phyloP scores from a whole-genome alignment of 2,329 filamentous ascomycete species.

The Exophiala xenobiotica region DNA sequence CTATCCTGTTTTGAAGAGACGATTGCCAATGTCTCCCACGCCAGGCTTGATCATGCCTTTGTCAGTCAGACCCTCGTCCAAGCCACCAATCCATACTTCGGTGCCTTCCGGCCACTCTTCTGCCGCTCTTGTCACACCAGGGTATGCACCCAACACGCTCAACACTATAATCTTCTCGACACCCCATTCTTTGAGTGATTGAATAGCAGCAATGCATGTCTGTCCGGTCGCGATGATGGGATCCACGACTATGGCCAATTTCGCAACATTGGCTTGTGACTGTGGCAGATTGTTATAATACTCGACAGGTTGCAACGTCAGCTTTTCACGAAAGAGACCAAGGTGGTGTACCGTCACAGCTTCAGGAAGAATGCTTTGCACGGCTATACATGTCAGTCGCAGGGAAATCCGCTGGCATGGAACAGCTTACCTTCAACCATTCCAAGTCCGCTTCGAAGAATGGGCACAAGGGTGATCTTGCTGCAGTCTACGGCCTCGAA shows the following conservation, averaged over 20 bases:
- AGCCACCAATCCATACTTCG: constrained; percentile 73
- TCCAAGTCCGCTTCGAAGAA: constrained; percentile 84
- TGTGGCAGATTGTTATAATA: constrained; percentile 94
- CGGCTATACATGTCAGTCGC: constrained; percentile 49
- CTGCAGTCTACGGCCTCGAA: constrained; percentile 63
- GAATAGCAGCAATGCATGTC: constrained; percentile 84
- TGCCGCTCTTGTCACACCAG: constrained; percentile 71
- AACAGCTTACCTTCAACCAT: constrained; percentile 73
- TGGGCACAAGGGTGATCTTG: constrained; percentile 79
- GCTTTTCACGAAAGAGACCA: constrained; percentile 87
- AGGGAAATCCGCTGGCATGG: background rate
- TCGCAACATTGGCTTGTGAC: constrained; percentile 37
- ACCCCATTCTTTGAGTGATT: constrained; percentile 87
- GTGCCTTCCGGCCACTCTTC: constrained; percentile 64
- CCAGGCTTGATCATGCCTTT: constrained; percentile 89
- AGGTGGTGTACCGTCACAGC: constrained; percentile 88
- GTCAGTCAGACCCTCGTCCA: constrained; percentile 72
- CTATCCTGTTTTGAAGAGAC: constrained; percentile 72
- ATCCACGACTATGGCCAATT: constrained; percentile 81
- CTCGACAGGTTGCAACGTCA: constrained; percentile 83
- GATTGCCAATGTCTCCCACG: constrained; percentile 84
- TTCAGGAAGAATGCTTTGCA: constrained; percentile 77
- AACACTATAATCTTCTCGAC: constrained; percentile 77
- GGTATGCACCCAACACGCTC: constrained; percentile 68
- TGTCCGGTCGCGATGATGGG: constrained; percentile 92